Conservation (phyloP, 1,284 basidiomycete genomes). For the Tylopilus orsonianus region DNA sequence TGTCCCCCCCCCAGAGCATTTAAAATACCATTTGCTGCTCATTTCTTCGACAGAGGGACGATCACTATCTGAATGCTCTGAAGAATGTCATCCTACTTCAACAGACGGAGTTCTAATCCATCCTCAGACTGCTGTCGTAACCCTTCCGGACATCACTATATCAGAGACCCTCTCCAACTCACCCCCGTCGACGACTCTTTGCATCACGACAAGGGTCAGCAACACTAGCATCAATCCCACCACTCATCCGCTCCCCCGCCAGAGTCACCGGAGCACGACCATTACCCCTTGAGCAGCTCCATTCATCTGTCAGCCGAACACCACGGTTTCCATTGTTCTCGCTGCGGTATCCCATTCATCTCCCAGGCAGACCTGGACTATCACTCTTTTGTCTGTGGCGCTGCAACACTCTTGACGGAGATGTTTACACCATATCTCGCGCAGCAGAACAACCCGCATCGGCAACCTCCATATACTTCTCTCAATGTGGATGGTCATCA, state of each 20-base stretch:
- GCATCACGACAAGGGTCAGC: not conserved
- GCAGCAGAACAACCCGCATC: not conserved
- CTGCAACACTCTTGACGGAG: constrained; percentile 6
- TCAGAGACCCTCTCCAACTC: not conserved
- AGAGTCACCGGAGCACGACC: not conserved
- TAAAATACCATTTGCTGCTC: constrained; percentile 5
- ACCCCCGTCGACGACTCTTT: not conserved
- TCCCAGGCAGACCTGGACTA: constrained; percentile 2
- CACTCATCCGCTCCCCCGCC: not conserved
- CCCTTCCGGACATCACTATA: not conserved
- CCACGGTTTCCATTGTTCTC: constrained; percentile 2
- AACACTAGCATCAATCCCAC: not conserved
- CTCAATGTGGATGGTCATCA: too few species aligned
- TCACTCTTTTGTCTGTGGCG: constrained; percentile 9
- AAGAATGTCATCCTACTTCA: constrained; percentile 10
- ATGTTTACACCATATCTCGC: constrained; percentile 14
- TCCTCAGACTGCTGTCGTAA: not conserved
- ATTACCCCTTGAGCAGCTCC: not conserved
- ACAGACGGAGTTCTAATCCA: constrained; percentile 2
- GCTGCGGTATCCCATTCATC: constrained; percentile 4
- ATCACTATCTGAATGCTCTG: not conserved
- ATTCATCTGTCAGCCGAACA: not conserved
- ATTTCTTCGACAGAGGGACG: not conserved
- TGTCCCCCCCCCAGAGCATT: not conserved
- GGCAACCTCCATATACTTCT: too few species aligned